Conservation (phyloP, 1,284 basidiomycete genomes). For the Rhodotorula sp. region DNA sequence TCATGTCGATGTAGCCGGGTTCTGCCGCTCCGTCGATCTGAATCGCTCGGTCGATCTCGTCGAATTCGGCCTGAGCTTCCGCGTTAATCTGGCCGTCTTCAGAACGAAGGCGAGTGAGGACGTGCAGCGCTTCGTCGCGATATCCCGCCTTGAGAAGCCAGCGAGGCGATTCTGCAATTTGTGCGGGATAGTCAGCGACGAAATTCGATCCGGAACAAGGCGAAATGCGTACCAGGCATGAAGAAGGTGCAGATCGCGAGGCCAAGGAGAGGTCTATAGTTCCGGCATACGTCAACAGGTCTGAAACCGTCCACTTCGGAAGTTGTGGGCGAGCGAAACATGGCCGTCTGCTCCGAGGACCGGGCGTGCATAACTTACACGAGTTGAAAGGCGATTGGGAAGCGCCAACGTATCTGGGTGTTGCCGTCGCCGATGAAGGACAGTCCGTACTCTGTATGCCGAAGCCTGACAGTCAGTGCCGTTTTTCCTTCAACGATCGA, state of each 20-base stretch:
- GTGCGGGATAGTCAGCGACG: no score
- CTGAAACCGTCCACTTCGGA: no score
- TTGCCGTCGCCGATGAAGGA: slow-evolving; percentile 7
- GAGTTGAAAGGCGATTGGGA: slow-evolving; percentile 9
- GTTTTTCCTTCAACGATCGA: not conserved
- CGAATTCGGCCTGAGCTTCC: not conserved
- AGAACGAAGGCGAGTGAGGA: slow-evolving; percentile 10
- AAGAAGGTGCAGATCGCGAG: slow-evolving; percentile 2
- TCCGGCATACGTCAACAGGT: no score
- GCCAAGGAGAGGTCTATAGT: not conserved
- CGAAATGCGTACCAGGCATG: not conserved
- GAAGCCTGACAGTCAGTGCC: not conserved
- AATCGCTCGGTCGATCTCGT: slow-evolving; percentile 10
- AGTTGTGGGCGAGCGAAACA: no score
- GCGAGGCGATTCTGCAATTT: slow-evolving; percentile 1
- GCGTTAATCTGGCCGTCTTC: slow-evolving; percentile 1
- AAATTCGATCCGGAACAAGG: no score
- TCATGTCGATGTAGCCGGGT: slow-evolving; percentile 7
- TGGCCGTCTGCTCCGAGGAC: not conserved
- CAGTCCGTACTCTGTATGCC: not conserved
- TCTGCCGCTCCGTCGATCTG: slow-evolving; percentile 1
- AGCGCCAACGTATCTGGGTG: slow-evolving; percentile 4
- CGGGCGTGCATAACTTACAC: not conserved
- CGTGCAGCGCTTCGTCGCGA: not conserved
- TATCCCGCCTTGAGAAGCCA: slow-evolving; percentile 13